Conservation (phyloP, 1,284 basidiomycete genomes). For the Cystobasidium slooffiae region DNA sequence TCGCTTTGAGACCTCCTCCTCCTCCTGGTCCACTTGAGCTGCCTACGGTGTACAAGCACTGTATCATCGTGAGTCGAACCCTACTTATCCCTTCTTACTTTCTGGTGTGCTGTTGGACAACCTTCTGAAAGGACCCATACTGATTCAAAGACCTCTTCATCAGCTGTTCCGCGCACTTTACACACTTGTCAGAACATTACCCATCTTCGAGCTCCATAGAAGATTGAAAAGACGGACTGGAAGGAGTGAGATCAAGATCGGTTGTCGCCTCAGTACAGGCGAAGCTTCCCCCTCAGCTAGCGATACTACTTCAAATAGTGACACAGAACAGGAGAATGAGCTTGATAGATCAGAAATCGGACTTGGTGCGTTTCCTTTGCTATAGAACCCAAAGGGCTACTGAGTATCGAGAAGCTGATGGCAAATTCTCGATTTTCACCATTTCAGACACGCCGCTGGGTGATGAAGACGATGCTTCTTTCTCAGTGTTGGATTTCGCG, state of each 20-base stretch:
- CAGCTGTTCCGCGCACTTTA: constrained; percentile 55
- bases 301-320: constrained; percentile 14
- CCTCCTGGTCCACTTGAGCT: constrained; percentile 51
- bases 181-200: constrained; percentile 52
- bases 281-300: constrained; percentile 7
- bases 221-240: constrained; percentile 43
- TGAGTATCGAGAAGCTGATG: neutral
- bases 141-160: neutral
- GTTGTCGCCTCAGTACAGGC: constrained; percentile 50
- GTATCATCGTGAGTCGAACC: constrained; percentile 51
- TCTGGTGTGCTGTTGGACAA: too few relatives aligned
- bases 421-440: neutral
- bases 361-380: constrained; percentile 24
- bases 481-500: constrained; percentile 38
- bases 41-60: constrained; percentile 56
- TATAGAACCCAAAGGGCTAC: neutral
- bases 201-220: constrained; percentile 51
- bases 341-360: constrained; percentile 20
- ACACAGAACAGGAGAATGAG: constrained; percentile 7
- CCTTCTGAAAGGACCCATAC: neutral
- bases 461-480: constrained; percentile 24
- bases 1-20: constrained; percentile 43
- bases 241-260: constrained; percentile 49
- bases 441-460: constrained; percentile 30
- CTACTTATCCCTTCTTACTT: neutral